A percentile compares a stretch with the other conserved stretches of the same genome.
phyloP scores from a whole-genome alignment of 2,329 filamentous ascomycete genomes.

The Alternaria ethzedia region DNA sequence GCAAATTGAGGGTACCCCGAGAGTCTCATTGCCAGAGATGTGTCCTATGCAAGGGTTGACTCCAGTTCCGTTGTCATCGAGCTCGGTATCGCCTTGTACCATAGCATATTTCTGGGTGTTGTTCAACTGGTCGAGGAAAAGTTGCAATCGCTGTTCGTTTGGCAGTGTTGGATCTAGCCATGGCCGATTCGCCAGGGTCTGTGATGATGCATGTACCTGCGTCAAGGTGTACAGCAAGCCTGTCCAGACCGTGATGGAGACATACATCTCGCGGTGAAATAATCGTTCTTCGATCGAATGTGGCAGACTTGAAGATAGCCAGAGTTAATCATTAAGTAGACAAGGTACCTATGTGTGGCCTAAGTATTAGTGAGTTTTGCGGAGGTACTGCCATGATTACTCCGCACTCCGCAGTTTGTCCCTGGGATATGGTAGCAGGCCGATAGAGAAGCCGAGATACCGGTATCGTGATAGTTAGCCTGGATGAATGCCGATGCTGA shows the following conservation, averaged over 20 bases:
- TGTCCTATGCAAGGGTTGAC: conserved; percentile 6
- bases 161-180: background rate
- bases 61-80: conserved; percentile 2
- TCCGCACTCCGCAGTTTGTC: background rate
- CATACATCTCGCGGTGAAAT: background rate
- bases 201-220: background rate
- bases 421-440: background rate
- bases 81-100: conserved; percentile 4
- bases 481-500: background rate
- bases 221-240: background rate
- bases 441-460: background rate
- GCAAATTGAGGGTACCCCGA: conserved; percentile 4
- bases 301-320: background rate
- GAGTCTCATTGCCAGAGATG: conserved; percentile 1
- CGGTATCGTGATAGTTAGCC: background rate
- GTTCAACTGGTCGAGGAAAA: conserved; percentile 1
- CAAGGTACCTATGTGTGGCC: background rate
- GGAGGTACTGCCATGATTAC: background rate
- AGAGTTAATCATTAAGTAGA: background rate
- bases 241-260: background rate
- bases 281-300: background rate
- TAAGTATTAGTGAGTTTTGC: background rate
- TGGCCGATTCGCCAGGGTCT: background rate
- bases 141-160: background rate
- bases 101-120: conserved; percentile 7